Conservation (phyloP, 768 basidiomycete genomes). For the Rhizopogon sp. region DNA sequence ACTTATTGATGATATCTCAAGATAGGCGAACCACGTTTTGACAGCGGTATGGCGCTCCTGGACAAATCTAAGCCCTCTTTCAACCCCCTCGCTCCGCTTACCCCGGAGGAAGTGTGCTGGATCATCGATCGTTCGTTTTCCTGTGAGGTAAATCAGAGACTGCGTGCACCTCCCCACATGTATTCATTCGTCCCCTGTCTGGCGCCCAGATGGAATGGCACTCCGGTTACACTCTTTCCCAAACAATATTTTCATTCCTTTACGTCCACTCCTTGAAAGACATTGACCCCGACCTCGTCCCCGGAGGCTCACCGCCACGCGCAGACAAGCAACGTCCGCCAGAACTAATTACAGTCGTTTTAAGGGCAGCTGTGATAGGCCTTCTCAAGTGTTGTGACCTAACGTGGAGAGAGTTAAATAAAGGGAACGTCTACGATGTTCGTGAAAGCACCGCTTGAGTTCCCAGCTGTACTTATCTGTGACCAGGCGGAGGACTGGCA, state of each 20-base stretch:
- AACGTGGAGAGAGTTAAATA: slow-evolving; percentile 76
- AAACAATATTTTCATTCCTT: slow-evolving; percentile 77
- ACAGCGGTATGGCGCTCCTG: slow-evolving; percentile 62
- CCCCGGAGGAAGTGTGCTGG: slow-evolving; percentile 84
- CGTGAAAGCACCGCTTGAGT: slow-evolving; percentile 25
- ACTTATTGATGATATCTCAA: slow-evolving; percentile 23
- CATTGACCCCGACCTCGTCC: slow-evolving; percentile 52
- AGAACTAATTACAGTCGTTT: slow-evolving; percentile 62
- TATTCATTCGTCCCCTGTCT: slow-evolving; percentile 10
- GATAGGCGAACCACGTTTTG: slow-evolving; percentile 89
- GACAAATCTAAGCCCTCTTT: slow-evolving; percentile 47
- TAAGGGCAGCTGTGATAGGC: slow-evolving; percentile 63
- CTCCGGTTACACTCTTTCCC: slow-evolving; percentile 75
- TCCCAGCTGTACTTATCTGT: slow-evolving; percentile 9
- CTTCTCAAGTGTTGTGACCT: slow-evolving; percentile 80
- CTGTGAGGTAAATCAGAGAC: slow-evolving; percentile 58
- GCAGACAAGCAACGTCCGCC: slow-evolving; percentile 46
- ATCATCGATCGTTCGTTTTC: slow-evolving; percentile 74
- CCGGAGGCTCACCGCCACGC: slow-evolving; percentile 12
- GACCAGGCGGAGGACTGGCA: slow-evolving; percentile 83
- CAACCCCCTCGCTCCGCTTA: slow-evolving; percentile 55
- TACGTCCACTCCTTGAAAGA: slow-evolving; percentile 63
- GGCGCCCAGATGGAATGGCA: slow-evolving; percentile 79
- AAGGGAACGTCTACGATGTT: slow-evolving; percentile 74
- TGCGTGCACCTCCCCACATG: slow-evolving; percentile 5